Evolutionary conservation across 2,329 filamentous ascomycete species (phyloP), one percentile per base, ranked within the genome.

Genomic region (Daldinia eschscholtzii): DNA sequence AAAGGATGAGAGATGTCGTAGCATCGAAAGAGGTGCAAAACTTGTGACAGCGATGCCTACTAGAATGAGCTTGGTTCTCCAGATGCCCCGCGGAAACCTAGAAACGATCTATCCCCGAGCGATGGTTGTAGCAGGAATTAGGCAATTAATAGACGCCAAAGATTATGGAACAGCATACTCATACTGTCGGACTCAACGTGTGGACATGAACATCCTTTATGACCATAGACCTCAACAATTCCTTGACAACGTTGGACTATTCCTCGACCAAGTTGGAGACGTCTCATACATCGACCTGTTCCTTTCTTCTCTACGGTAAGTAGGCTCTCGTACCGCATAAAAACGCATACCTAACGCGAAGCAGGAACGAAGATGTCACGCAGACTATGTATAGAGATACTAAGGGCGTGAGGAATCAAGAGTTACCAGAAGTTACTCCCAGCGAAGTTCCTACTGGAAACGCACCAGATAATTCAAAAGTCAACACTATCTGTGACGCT

Each of bases 151-250:
- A 58, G 91, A 94, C 61, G 84, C 87, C 35, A 92, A 92, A 78
- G 89, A 96, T 74, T 99, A 98, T 76, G 88, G 87, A 56, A 89
- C 88, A 58, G 96, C 96, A 0, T 99, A 98, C 78, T 84, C 92
- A 23, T 91, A 93, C 70, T 98, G 96, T 78, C 90, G 96, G 57
- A 95, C 91, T 23, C 97, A 99, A 78, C 89, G 97, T 73, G 96
- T 99, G 0, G 96, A 99, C 76, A 94, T 98, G 92, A 99, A 99
- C 76, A 95, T 99, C 68, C 84, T 99, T 2, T 95, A 97, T 76
- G 96, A 99, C 76, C 93, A 98, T 80, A 89, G 90, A n/a, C 93
- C 95, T 0, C 86, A 90, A 41, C 92, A 97, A 73, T 98, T 99
- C 77, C 86, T 98, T 78, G 83, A 86, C 3, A 92, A 90, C 71